These are phyloP conservation scores for Amylocarpus encephaloides DNA, from an alignment of 2,329 filamentous ascomycete genomes.

Conservation along the genomic window DNA sequence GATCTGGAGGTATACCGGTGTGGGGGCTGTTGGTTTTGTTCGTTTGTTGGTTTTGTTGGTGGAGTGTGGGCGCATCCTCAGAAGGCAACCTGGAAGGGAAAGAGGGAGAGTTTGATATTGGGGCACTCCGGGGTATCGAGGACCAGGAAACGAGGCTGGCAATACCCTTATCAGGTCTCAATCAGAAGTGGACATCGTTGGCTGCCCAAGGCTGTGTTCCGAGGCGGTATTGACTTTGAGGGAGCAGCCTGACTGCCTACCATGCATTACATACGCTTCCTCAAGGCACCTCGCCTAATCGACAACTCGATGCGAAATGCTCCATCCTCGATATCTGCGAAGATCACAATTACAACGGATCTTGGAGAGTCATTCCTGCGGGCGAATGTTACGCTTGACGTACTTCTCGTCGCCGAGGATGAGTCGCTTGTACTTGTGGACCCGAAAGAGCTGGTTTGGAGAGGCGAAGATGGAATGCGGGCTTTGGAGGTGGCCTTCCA, in stretches of 20 bases:
- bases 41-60: too few relatives aligned
- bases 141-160: too few relatives aligned
- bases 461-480: conserved; percentile 22
- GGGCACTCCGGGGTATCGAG: too few relatives aligned
- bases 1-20: too few relatives aligned
- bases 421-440: conserved; percentile 3
- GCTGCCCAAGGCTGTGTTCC: too few relatives aligned
- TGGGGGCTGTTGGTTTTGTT: too few relatives aligned
- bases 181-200: too few relatives aligned
- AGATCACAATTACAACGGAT: conserved; percentile 61
- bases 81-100: too few relatives aligned
- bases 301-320: conserved; percentile 29
- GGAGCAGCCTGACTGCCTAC: background rate
- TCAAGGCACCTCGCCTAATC: conserved; percentile 51
- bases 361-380: conserved; percentile 41
- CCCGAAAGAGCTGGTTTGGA: conserved; percentile 21
- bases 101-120: too few relatives aligned
- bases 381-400: conserved; percentile 26
- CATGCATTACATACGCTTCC: conserved; percentile 61
- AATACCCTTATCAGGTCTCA: too few relatives aligned
- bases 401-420: conserved; percentile 12
- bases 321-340: conserved; percentile 35
- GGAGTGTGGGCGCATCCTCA: too few relatives aligned
- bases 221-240: background rate
- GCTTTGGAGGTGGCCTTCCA: conserved; percentile 21